Percentiles rank a stretch among this genome's conserved stretches.
phyloP scores from a whole-genome alignment of 208 protist genomes.

The Leptomonas pyrrhocoris region DNA sequence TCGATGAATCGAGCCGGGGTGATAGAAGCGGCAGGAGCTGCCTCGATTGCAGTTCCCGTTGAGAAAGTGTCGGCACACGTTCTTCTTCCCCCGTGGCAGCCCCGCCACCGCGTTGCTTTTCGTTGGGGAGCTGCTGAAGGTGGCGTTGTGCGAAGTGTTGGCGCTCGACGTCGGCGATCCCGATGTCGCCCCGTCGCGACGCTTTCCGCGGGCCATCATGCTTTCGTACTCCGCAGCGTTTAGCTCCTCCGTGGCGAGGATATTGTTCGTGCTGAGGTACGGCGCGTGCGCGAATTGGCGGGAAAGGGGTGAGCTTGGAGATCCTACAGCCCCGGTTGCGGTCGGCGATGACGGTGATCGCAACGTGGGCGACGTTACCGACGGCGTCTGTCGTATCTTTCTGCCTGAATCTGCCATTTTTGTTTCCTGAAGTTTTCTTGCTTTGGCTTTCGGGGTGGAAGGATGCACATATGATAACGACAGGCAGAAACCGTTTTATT shows the following conservation, averaged over 20 bases:
- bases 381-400: neutral
- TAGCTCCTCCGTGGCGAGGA: constrained; percentile 21
- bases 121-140: constrained; percentile 8
- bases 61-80: constrained; percentile 60
- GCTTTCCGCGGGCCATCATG: constrained; percentile 15
- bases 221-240: constrained; percentile 16
- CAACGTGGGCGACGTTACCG: constrained; percentile 9
- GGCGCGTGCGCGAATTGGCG: constrained; percentile 25
- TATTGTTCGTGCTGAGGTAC: constrained; percentile 27
- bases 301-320: neutral
- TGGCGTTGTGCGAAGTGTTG: neutral
- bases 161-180: constrained; percentile 11
- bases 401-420: constrained; percentile 3
- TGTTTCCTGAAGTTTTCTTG: neutral
- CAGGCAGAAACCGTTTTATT: too few relatives aligned
- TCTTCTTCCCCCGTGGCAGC: constrained; percentile 22
- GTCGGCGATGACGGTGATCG: neutral
- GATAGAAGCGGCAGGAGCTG: constrained; percentile 60
- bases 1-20: constrained; percentile 48
- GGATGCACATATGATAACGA: too few relatives aligned
- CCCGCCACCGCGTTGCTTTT: neutral
- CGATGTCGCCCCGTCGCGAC: neutral
- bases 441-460: neutral
- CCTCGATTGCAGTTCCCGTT: constrained; percentile 68
- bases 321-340: neutral